A percentile compares a stretch with the other conserved stretches of the same genome.
Conservation (phyloP, 192 early-diverging fungal species). For the Umbelopsis ramanniana region DNA sequence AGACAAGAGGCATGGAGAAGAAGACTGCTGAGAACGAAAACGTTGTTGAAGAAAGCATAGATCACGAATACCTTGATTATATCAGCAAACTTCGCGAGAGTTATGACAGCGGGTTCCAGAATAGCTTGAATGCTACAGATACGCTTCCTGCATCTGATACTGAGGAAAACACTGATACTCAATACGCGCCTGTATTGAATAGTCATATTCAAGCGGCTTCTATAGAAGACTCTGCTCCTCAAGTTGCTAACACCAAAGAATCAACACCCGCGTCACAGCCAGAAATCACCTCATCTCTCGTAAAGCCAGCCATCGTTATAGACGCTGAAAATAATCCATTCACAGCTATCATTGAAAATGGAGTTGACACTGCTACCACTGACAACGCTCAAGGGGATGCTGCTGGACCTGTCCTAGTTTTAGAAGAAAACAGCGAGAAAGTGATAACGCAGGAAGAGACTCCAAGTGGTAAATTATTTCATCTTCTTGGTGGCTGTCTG, state of each 20-base stretch:
- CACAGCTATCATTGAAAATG: constrained; percentile 6
- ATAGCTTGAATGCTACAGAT: not conserved
- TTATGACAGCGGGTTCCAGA: not conserved
- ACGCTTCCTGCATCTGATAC: not conserved
- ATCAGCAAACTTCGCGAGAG: not conserved
- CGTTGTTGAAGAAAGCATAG: not conserved
- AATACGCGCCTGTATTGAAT: not conserved
- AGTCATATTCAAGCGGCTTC: not conserved
- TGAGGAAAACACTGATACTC: not conserved
- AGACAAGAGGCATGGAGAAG: constrained; percentile 18
- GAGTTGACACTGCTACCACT: not conserved
- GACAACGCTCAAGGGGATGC: not conserved
- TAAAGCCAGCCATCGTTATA: not conserved
- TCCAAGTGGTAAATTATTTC: too few species aligned
- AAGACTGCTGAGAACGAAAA: not conserved
- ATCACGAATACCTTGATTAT: not conserved
- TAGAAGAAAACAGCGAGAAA: too few species aligned
- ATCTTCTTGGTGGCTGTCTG: too few species aligned
- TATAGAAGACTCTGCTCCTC: too few species aligned
- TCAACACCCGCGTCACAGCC: not conserved
- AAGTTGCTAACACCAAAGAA: not conserved
- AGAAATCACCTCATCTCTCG: not conserved
- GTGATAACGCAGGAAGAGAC: not conserved
- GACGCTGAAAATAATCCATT: constrained; percentile 14
- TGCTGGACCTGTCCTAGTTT: not conserved